Evolutionary conservation across 495 filamentous ascomycete species (phyloP).

Genomic region (Podospora pseudocomata): DNA sequence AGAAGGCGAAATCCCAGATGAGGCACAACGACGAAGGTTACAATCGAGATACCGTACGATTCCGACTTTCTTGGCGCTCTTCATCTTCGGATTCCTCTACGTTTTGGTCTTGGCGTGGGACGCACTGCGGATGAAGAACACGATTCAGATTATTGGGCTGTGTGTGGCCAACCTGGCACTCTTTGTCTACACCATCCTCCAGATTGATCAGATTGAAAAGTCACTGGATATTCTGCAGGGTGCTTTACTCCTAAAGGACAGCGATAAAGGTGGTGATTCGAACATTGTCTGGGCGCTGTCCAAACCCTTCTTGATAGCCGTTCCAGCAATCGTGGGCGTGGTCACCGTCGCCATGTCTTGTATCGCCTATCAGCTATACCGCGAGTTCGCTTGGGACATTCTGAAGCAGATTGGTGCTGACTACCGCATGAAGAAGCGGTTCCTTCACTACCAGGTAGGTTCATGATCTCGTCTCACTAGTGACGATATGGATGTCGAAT

Average conservation of each 20-base stretch:
- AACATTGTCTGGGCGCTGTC: conserved; percentile 61
- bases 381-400: conserved; percentile 98
- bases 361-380: conserved; percentile 89
- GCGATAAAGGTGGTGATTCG: conserved; percentile 25
- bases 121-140: conserved; percentile 91
- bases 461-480: neutral
- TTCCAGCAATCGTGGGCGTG: conserved; percentile 77
- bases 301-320: conserved; percentile 75
- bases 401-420: conserved; percentile 99
- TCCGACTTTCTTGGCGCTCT: conserved; percentile 88
- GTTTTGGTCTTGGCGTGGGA: conserved; percentile 86
- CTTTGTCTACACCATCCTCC: conserved; percentile 86
- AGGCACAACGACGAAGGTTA: conserved; percentile 12
- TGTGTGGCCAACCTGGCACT: conserved; percentile 88
- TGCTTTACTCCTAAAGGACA: conserved; percentile 30
- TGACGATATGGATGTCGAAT: conserved; percentile 6
- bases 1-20: conserved; percentile 19
- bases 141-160: conserved; percentile 95
- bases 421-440: conserved; percentile 92
- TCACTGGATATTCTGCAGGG: conserved; percentile 55
- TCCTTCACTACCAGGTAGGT: conserved; percentile 90
- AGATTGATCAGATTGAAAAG: conserved; percentile 79
- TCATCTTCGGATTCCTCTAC: conserved; percentile 95
- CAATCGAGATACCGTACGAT: conserved; percentile 61
- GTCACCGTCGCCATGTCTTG: conserved; percentile 67